Conservation (phyloP, 495 filamentous ascomycete species). For the Xanthoparmelia taractica region DNA sequence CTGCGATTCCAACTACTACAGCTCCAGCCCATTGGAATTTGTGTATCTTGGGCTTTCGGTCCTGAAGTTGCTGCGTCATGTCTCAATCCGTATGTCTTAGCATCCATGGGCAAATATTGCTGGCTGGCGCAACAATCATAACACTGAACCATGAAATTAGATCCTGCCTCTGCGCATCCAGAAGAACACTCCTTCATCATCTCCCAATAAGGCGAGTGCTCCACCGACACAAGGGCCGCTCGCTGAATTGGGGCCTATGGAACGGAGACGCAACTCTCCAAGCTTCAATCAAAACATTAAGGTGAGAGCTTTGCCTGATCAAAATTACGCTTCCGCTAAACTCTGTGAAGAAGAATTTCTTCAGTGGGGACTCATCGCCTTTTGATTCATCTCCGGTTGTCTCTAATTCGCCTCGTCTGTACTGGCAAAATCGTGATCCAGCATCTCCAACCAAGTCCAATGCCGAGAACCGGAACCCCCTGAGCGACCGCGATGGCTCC, state of each 20-base stretch:
- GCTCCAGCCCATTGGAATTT: neutral
- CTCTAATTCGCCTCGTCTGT: constrained; percentile 65
- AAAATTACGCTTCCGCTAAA: constrained; percentile 15
- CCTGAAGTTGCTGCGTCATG: constrained; percentile 11
- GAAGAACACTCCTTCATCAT: constrained; percentile 25
- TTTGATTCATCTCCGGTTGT: constrained; percentile 66
- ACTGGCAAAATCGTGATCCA: constrained; percentile 75
- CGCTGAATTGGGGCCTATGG: constrained; percentile 50
- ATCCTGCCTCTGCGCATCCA: constrained; percentile 31
- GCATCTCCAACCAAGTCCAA: constrained; percentile 53
- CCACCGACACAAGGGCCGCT: constrained; percentile 41
- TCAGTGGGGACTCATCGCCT: constrained; percentile 61
- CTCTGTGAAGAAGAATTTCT: constrained; percentile 29
- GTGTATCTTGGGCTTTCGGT: neutral
- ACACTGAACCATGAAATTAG: constrained; percentile 18
- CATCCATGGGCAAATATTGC: neutral
- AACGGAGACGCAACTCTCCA: constrained; percentile 61
- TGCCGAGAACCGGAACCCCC: constrained; percentile 58
- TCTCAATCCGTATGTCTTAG: constrained; percentile 22
- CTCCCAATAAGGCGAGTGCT: constrained; percentile 35
- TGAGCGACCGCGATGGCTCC: constrained; percentile 50
- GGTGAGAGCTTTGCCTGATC: constrained; percentile 38
- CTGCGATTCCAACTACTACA: neutral
- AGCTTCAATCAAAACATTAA: constrained; percentile 63
- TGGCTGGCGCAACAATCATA: constrained; percentile 3